Evolutionary conservation across 768 basidiomycete species (phyloP), one percentile per base, ranked within the genome.

Genomic region (Russula earlei): DNA sequence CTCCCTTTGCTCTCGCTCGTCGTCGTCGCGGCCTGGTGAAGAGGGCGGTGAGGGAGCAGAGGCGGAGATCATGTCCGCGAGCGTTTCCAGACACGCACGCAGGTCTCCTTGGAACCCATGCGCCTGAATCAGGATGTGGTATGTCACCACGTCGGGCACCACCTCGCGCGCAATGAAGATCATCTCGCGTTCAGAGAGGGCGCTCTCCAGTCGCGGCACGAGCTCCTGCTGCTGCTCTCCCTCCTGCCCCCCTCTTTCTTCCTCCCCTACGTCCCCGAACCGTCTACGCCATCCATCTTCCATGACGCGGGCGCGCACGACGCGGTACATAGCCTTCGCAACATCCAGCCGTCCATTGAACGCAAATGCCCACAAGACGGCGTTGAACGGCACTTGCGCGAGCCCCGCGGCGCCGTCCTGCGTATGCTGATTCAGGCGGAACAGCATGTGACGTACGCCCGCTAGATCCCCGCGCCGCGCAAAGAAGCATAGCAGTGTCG

Each of bases 41-140:
- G 68, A 68, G 19, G 65, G 58, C 3, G 27, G 24, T 25, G 71
- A 65, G 19, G 67, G 67, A 4, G 43, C 25, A 20, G 63, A 37
- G 51, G 62, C 27, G 62, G 58, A 29, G 69, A 86, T 65, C 84
- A 91, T 83, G 59, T 91, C 87, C 41, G 74, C 68, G 63, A 91
- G 83, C 48, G 83, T 72, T 14, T 70, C 65, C 38, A 92, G 70
- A 2, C 79, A 75, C 7, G 70, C 68, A 25, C 66, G 65, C 49
- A 93, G 74, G 61, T 87, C 72, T 17, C 91, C 90, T 52, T 80
- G 77, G 65, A 87, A 85, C 2, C 87, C 77, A 67, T 84, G 76
- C 5, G 74, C 67, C 65, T 92, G 90, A 49, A 91, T 75, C 67
- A 90, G 71, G 25, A 72, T 68, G 15, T 79, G 81, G 67, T 83